Percentiles rank a stretch among this genome's conserved stretches.
Conservation (phyloP, 225 moss, liverwort and hornwort species). For the Thuidium tamariscinum region DNA sequence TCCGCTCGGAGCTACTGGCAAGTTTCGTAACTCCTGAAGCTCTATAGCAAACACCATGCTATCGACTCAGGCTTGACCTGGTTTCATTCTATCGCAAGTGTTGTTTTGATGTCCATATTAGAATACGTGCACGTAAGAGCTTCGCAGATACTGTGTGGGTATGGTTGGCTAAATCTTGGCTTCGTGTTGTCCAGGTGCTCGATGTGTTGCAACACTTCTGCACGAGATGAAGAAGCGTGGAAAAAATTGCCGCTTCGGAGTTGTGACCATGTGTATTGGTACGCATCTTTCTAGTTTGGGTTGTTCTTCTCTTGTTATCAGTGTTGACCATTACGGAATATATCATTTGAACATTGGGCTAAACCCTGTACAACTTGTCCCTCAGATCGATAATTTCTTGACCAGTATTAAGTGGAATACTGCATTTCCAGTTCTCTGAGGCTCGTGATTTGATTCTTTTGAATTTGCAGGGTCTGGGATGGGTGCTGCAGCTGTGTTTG, state of each 20-base stretch:
- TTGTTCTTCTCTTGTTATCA: background rate
- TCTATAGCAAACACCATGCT: background rate
- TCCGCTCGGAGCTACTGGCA: slow-evolving; percentile 73
- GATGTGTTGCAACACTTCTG: slow-evolving; percentile 67
- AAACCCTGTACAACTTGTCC: background rate
- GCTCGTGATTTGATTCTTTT: background rate
- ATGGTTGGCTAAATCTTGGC: background rate
- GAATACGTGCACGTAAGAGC: background rate
- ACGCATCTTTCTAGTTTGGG: background rate
- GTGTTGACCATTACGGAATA: background rate
- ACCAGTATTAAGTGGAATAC: background rate
- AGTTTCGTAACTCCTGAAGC: background rate
- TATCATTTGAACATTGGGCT: background rate
- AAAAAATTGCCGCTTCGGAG: slow-evolving; percentile 69
- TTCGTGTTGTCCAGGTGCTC: slow-evolving; percentile 28
- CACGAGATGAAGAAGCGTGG: slow-evolving; percentile 88
- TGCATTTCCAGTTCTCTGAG: background rate
- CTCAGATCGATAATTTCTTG: background rate
- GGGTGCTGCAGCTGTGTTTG: slow-evolving; percentile 85
- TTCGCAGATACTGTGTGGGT: background rate
- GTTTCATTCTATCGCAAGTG: background rate
- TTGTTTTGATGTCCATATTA: background rate
- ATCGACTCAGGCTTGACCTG: background rate
- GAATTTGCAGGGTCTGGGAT: slow-evolving; percentile 40
- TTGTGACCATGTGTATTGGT: slow-evolving; percentile 84